Evolutionary conservation across 2,329 filamentous ascomycete genomes (phyloP), one percentile per base, ranked within the genome.

Genomic region (Stagonosporopsis cucurbitacearum): DNA sequence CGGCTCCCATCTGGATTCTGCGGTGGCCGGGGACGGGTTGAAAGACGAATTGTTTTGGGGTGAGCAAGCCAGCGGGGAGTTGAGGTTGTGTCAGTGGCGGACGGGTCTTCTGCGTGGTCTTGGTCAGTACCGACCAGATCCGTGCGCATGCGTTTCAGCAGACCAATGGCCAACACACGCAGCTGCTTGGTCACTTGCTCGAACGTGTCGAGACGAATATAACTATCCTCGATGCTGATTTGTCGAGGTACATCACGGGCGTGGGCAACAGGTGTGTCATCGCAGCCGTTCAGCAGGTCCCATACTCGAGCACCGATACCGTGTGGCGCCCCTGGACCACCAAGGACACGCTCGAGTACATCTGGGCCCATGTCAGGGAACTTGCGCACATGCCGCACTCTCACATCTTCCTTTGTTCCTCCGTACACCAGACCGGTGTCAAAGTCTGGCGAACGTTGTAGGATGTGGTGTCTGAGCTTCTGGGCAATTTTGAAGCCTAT

Each of bases 181-280:
- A 97, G 79, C 75, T 96, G 88, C 59, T 84, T 85, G 37, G 80
- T 77, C 26, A 96, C 86, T 55, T 87, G 82, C 1, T 84, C 74
- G 47, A 88, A 71, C 0, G 82, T 86, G 63, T 89, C 84, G 1
- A 96, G 79, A 0, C 87, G 86, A 22, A 85, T 83, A 72, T 96
- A 98, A 15, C 92, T 95, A 75, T 98, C 93, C 71, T 98, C 94
- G 60, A 98, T 95, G 73, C 91, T 95, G 71, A 98, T 96, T 74
- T 97, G 93, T 1, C 86, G 87, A 0, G 94, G 94, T 1, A 96
- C 76, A 40, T 87, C 84, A 63, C 85, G 85, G 2, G 87, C 89
- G 59, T 87, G 82, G 45, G 87, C 86, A 17, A 98, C 92, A 55
- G 91, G 87, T 0, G 84, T 81, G 48, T 86, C 78, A 72, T 98